Percentiles rank a stretch among this genome's conserved stretches.
phyloP scores from a whole-genome alignment of 208 protist genomes.

The Trypanosomatidae sp. region DNA sequence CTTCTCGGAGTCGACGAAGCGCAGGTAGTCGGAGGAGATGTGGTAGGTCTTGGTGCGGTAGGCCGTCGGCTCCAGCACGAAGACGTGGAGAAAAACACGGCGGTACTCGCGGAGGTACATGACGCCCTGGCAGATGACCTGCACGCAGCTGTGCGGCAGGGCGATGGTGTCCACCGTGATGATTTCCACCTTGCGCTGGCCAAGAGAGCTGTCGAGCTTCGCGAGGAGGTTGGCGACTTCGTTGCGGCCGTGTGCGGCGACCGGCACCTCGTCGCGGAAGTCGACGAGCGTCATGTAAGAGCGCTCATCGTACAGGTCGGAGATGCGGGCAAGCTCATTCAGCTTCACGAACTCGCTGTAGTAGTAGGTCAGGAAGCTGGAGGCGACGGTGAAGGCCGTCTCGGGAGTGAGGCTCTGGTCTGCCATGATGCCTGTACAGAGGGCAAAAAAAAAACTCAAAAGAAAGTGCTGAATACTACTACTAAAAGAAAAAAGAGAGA shows the following conservation, averaged over 20 bases:
- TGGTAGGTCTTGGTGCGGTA: conserved; percentile 79
- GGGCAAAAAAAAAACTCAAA: too few species aligned
- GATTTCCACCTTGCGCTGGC: conserved; percentile 79
- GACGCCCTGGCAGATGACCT: conserved; percentile 75
- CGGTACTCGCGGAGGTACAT: conserved; percentile 61
- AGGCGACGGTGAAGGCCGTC: conserved; percentile 48
- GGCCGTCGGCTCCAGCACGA: conserved; percentile 74
- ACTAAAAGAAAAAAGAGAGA: neutral
- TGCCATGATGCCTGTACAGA: conserved; percentile 10
- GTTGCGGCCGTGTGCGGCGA: conserved; percentile 45
- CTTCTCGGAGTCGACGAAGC: conserved; percentile 64
- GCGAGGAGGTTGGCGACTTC: conserved; percentile 55
- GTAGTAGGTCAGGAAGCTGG: conserved; percentile 76
- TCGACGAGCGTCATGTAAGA: conserved; percentile 61
- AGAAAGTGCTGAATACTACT: too few species aligned
- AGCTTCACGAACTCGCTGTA: conserved; percentile 80
- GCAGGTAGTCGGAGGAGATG: conserved; percentile 83
- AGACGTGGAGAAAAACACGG: conserved; percentile 70
- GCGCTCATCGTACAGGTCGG: conserved; percentile 72
- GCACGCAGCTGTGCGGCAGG: conserved; percentile 56
- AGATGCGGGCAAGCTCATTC: conserved; percentile 38
- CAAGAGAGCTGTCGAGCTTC: conserved; percentile 52
- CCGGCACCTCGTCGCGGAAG: conserved; percentile 49
- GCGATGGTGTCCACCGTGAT: conserved; percentile 71
- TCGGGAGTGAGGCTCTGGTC: conserved; percentile 36